A percentile compares a stretch with the other conserved stretches of the same genome.
phyloP scores from a whole-genome alignment of 495 filamentous ascomycete genomes.

The Neurospora terricola region DNA sequence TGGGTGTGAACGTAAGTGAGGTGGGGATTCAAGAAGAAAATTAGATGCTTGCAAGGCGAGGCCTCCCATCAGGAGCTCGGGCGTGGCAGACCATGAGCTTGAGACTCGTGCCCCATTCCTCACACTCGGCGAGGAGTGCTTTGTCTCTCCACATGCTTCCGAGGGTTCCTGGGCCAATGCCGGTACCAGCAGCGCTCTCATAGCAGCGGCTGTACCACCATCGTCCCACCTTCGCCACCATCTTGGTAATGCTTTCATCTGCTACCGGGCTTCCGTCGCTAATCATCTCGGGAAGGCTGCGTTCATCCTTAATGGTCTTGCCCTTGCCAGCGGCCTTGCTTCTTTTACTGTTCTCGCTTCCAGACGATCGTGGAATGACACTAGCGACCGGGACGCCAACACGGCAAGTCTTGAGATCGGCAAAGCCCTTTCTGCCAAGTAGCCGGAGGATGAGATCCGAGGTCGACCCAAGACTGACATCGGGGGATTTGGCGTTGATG shows the following conservation, averaged over 20 bases:
- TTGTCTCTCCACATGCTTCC: slow-evolving; percentile 74
- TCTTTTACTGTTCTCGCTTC: slow-evolving; percentile 13
- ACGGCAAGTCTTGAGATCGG: slow-evolving; percentile 75
- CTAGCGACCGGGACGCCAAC: slow-evolving; percentile 85
- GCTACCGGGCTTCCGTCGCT: slow-evolving; percentile 49
- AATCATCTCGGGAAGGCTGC: slow-evolving; percentile 61
- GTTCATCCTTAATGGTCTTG: slow-evolving; percentile 35
- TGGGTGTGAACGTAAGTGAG: background rate
- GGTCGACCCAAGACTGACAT: slow-evolving; percentile 59
- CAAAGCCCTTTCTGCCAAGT: slow-evolving; percentile 70
- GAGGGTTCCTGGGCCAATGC: slow-evolving; percentile 37
- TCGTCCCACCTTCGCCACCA: slow-evolving; percentile 81
- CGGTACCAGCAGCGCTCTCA: slow-evolving; percentile 51
- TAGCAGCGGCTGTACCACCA: slow-evolving; percentile 97
- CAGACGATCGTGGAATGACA: slow-evolving; percentile 36
- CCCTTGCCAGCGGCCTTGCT: slow-evolving; percentile 4
- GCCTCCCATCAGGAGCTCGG: slow-evolving; percentile 34
- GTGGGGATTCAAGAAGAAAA: background rate
- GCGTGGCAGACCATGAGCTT: slow-evolving; percentile 87
- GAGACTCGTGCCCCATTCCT: slow-evolving; percentile 75
- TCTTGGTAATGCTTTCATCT: slow-evolving; percentile 79
- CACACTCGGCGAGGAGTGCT: slow-evolving; percentile 70
- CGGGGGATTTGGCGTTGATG: slow-evolving; percentile 48
- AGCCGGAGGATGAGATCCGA: slow-evolving; percentile 70
- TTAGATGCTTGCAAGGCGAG: slow-evolving; percentile 37